These are phyloP conservation scores for Flaveria robusta DNA, from an alignment of 129 eudicot genomes.

Conservation along the genomic window DNA sequence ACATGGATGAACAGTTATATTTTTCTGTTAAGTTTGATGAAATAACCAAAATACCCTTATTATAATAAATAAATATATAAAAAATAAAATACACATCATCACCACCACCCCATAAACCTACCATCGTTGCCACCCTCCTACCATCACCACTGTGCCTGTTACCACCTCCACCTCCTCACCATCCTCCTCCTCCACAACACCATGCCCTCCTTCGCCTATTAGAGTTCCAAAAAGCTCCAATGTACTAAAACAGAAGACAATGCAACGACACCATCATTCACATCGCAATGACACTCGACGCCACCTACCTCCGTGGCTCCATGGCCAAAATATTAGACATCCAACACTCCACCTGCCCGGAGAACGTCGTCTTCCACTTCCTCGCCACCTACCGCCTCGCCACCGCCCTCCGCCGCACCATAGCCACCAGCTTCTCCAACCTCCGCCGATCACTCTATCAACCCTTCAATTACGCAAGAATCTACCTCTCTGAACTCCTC, in stretches of 20 bases:
- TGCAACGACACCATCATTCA: conserved; percentile 56
- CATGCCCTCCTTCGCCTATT: conserved; percentile 34
- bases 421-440: conserved; percentile 68
- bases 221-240: conserved; percentile 72
- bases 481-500: conserved; percentile 77
- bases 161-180: background rate
- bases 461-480: conserved; percentile 83
- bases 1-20: too few species aligned
- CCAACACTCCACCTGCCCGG: conserved; percentile 76
- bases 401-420: conserved; percentile 52
- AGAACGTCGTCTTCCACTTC: conserved; percentile 83
- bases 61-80: too few species aligned
- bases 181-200: background rate
- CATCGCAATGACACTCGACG: conserved; percentile 86
- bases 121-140: too few species aligned
- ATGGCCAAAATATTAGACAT: conserved; percentile 75
- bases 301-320: conserved; percentile 92
- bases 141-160: conserved; percentile 18
- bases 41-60: too few species aligned
- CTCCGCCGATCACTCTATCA: conserved; percentile 84
- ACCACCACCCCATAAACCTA: background rate
- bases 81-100: background rate
- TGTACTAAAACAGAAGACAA: conserved; percentile 65
- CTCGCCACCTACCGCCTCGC: conserved; percentile 52
- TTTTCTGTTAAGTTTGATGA: too few species aligned